phyloP scores from a whole-genome alignment of 73 alveolate genomes.

The Paramecium primaurelia region DNA sequence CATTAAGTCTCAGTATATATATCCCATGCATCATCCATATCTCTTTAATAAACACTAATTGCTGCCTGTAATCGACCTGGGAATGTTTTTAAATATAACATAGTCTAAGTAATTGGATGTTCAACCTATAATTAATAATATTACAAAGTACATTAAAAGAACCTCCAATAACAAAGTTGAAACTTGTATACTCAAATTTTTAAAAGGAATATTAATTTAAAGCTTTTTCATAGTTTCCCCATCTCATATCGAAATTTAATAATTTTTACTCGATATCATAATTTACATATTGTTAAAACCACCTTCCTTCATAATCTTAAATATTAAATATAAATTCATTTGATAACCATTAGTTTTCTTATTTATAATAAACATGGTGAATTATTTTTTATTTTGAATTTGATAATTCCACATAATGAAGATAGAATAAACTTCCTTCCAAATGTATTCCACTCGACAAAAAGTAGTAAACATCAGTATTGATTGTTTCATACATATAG shows the following conservation, averaged over 20 bases:
- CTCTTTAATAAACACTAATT: not conserved
- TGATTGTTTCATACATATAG: not conserved
- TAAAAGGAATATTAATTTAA: not conserved
- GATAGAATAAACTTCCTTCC: not conserved
- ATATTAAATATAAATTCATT: not conserved
- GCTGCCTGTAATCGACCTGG: not conserved
- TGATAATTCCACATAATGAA: not conserved
- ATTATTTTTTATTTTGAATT: not conserved
- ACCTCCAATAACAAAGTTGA: not conserved
- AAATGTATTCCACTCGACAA: not conserved
- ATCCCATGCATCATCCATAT: not conserved
- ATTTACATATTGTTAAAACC: not conserved
- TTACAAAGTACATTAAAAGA: not conserved
- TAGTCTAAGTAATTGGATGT: not conserved
- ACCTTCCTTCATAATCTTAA: not conserved
- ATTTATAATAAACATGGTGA: not conserved
- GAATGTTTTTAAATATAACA: not conserved
- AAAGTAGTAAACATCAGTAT: not conserved
- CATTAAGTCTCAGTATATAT: not conserved
- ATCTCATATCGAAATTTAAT: not conserved
- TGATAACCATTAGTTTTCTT: not conserved
- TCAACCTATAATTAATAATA: not conserved
- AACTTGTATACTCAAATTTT: not conserved
- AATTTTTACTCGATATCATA: not conserved
- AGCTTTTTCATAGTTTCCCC: not conserved